Base-by-base conservation (phyloP, 306 rosid genomes). In the Luffa acutangula region DNA sequence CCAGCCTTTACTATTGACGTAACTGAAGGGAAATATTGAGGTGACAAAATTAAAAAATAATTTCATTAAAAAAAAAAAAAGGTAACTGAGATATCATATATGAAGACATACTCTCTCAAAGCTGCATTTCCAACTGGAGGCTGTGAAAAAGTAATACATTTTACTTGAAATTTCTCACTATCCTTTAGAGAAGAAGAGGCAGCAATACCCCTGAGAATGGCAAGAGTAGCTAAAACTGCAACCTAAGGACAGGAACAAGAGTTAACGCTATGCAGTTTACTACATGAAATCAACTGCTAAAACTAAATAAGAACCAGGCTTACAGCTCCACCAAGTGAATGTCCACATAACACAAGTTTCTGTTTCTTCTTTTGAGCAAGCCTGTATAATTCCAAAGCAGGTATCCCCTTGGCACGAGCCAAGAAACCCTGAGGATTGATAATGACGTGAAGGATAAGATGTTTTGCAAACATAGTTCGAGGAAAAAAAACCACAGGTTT, bases 51-150 rank as follows among this genome's bases (percentile, higher is more conserved):
- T 42, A 9, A 39, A 69, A 69, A 45, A 31, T 46, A 21, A 48
- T 13, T 73, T 13, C 3, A 7, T 42, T 69, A 42, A n/a, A 18
- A 73, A 53, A 67, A 64, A 56, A 64, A 56, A 43, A 74, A 49
- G 80, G n/a, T 13, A 80, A 79, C 42, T 62, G 25, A 51, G 48
- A 5, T 83, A 83, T 51, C 42, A 66, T 77, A 73, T 39, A 53
- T 58, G 71, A 77, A 58, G 56, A 39, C 96, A 34, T 90, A 95
- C 99, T 95, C 97, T 90, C 91, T 95, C 81, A 95, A 85, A 86
- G 99, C 97, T 84, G 97, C 96, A 90, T 95, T 95, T 75, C 99
- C 99, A 80, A 95, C 99, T 25, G 99, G 93, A 18, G 97, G 99
- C 87, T 95, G 99, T 62, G 99, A 95, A 86, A 95, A 95, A 67